Percentiles rank a stretch among this genome's conserved stretches.
Conservation (phyloP, 1,139 yeast genomes). For the Suhomyces guaymorum region DNA sequence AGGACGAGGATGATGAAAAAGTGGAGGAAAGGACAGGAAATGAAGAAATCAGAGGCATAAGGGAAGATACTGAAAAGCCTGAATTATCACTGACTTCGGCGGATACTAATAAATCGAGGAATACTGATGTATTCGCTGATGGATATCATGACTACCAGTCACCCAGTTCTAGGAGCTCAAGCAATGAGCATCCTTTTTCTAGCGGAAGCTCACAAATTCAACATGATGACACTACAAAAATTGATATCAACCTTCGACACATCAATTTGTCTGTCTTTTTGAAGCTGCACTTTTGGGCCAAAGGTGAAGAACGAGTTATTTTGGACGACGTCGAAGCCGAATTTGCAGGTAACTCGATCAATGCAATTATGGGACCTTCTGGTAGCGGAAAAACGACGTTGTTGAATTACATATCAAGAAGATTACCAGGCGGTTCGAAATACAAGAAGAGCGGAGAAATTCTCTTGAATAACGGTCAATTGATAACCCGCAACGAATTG, state of each 20-base stretch:
- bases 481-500: conserved; percentile 44
- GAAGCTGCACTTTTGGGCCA: conserved; percentile 3
- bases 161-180: neutral
- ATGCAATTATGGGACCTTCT: conserved; percentile 87
- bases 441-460: conserved; percentile 29
- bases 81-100: too few relatives aligned
- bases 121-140: too few relatives aligned
- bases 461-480: conserved; percentile 27
- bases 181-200: neutral
- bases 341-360: conserved; percentile 63
- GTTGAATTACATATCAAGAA: conserved; percentile 63
- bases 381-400: conserved; percentile 85
- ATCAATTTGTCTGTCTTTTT: conserved; percentile 8
- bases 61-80: neutral
- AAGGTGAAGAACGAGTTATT: conserved; percentile 23
- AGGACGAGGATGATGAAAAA: conserved; percentile 19
- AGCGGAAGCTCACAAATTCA: neutral
- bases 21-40: conserved; percentile 5
- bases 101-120: too few relatives aligned
- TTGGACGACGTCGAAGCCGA: conserved; percentile 54
- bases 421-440: conserved; percentile 50
- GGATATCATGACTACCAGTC: too few relatives aligned
- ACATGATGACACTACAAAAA: conserved; percentile 3
- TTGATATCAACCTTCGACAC: conserved; percentile 12
- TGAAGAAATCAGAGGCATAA: neutral